Conservation (phyloP, 495 filamentous ascomycete genomes). For the Penicillium daleae region DNA sequence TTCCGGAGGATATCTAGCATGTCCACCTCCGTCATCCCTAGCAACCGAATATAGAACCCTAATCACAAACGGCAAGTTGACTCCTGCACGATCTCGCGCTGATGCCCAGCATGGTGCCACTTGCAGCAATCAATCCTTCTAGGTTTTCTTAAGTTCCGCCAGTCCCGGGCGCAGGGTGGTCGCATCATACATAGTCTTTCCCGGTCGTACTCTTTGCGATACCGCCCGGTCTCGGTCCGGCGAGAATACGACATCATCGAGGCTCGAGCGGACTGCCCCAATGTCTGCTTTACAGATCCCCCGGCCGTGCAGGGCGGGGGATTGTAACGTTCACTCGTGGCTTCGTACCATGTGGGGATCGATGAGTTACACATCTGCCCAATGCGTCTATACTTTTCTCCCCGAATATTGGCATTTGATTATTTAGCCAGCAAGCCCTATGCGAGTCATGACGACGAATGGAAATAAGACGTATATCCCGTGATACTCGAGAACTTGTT, state of each 20-base stretch:
- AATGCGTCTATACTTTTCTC: slow-evolving; percentile 7
- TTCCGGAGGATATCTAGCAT: neutral
- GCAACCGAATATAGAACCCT: neutral
- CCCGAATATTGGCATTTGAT: neutral
- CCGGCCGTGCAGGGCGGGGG: slow-evolving; percentile 3
- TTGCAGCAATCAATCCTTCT: neutral
- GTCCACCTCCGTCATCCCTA: neutral
- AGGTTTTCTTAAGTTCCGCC: neutral
- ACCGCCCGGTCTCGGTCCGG: neutral
- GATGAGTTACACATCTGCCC: neutral
- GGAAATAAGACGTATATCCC: too few species aligned
- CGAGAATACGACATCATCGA: slow-evolving; percentile 1
- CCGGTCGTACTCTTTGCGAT: neutral
- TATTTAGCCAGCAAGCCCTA: neutral
- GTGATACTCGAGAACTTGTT: too few species aligned
- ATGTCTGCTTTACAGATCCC: neutral
- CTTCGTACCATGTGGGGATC: slow-evolving; percentile 28
- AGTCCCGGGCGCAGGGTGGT: neutral
- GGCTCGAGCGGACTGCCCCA: slow-evolving; percentile 11
- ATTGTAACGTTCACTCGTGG: slow-evolving; percentile 23
- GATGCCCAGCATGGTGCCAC: neutral
- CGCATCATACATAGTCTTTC: neutral
- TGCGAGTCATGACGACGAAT: slow-evolving; percentile 17
- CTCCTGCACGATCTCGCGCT: neutral
- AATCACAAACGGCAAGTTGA: neutral